Evolutionary conservation across 768 basidiomycete genomes (phyloP), one percentile per base, ranked within the genome.

Genomic region (Melanogaster broomeanus): DNA sequence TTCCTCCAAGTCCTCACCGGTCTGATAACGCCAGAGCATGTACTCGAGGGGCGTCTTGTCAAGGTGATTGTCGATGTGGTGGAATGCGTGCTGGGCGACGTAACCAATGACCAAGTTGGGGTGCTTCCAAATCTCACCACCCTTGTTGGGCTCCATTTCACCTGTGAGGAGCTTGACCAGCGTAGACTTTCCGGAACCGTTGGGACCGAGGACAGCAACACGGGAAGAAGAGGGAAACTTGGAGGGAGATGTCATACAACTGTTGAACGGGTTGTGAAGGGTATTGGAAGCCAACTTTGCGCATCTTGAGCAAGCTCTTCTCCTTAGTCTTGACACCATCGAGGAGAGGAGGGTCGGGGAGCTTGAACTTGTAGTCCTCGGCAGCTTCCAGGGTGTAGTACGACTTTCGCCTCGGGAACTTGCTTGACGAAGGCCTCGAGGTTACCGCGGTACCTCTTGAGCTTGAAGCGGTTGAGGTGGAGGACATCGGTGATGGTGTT

Each of bases 261-360:
- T 96, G 94, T 72, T 96, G 95, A 51, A 90, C 82, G 46, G 85
- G 65, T 63, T 89, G 83, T 25, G 84, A 81, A 42, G 92, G 91
- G 76, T 98, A 98, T 75, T 97, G 93, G 90, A 93, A 98, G 64
- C 89, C 90, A 64, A 96, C 94, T 71, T 90, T 89, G 72, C 94
- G 90, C 93, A 98, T 96, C 83, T 98, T 98, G 58, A 97, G 74
- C 62, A 98, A 77, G 55, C 84, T 85, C 85, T 96, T 98, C 78
- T 98, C 94, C 83, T 98, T 98, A 67, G 95, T 98, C 88, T 98
- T 98, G 78, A 98, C 95, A 88, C 95, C 95, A 60, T 98, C 95
- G 56, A 98, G 89, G 59, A 98, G 85, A 67, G 95, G 95, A 48
- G 95, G 95, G 67, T 93, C 88, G 51, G 95, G 95, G 62, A 98